Evolutionary conservation across 2,329 filamentous ascomycete species (phyloP), one percentile per base, ranked within the genome.

Genomic region (Ophiobolus disseminans): DNA sequence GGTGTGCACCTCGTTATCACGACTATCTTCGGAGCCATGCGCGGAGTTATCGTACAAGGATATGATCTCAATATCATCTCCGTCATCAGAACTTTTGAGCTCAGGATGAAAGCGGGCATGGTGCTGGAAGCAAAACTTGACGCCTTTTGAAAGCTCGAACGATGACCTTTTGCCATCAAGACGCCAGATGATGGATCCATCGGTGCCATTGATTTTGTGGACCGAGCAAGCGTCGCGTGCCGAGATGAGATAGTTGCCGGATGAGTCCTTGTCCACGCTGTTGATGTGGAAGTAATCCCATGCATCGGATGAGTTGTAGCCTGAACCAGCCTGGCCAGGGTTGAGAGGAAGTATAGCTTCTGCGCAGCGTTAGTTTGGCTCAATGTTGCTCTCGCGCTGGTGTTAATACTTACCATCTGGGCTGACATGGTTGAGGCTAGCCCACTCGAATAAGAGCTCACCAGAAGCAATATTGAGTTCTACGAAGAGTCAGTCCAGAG

Each of bases 81-180:
- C 53, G 16, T 50, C 45, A 7, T 51, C 40, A 6, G 31, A 34
- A 3, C 23, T 13, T 28, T 47, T 55, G 35, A 58, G 45, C 13
- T 57, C 37, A 10, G 51, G 48, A 13, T 57, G 64, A 67, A 72
- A 83, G 19, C 78, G 74, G 0, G 79, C 80, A 51, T 83, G 75
- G 58, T 83, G 81, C 57, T 83, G 81, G 45, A 65, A 66, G 48
- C 56, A 56, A 43, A 67, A 60, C 2, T 52, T 53, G 7, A 59
- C 46, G 42, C 60, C 59, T 8, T 45, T 28, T 6, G 47, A 55
- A 22, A 62, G 41, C 2, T 40, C 41, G 36, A 66, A 67, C 17
- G 56, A 52, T 0, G 58, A 62, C 13, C 48, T 57, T 21, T 55
- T 59, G 36, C 64, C 63, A 51, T 75, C 66, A 6, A 76, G 55